Base-by-base conservation (phyloP, 768 basidiomycete species). In the Lactarius quietus region DNA sequence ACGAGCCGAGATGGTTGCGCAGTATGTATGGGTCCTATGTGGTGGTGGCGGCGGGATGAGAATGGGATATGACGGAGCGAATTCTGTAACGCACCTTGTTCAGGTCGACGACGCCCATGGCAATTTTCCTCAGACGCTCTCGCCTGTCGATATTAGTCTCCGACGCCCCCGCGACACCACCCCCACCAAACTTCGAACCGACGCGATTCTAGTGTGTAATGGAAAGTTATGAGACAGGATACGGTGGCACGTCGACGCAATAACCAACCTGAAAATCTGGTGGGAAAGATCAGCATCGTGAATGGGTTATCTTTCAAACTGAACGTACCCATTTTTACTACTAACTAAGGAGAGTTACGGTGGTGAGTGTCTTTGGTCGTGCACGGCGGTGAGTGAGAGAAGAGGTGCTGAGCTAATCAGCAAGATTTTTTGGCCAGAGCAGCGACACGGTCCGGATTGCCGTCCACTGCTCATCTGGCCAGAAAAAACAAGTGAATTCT, bases 1-100 rank as follows among this genome's bases (percentile, higher is more conserved):
- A 86, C 10, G 95, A 98, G 48, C 97, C 97, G 64, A 99, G 84
- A 77, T 99, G 97, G 76, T 98, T 99, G 77, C 96, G 93, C 41
- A 99, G 86, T 74, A 99, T 98, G 76, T 98, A 98, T 9, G 96
- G 96, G 78, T 98, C 96, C 93, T 92, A 70, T 41, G 61, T 63
- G 3, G 18, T 6, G 56, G 61, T 70, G 36, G 38, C 33, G 8
- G 38, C 1, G 2, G 38, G 12, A 38, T 38, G 38, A 38, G 36
- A 15, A 15, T 1, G 38, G 12, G 38, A 3, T 5, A 12, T 7
- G 36, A 10, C 8, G 38, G 38, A 15, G 38, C 14, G 38, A 14
- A 9, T 6, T 7, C 9, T 12, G 14, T n/a, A 12, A 70, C 83
- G 66, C 70, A 91, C 96, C 81, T 98, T 98, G 43, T 96, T 95